Evolutionary conservation across 2,329 filamentous ascomycete genomes (phyloP).

Genomic region (Hymenoscyphus repandus): DNA sequence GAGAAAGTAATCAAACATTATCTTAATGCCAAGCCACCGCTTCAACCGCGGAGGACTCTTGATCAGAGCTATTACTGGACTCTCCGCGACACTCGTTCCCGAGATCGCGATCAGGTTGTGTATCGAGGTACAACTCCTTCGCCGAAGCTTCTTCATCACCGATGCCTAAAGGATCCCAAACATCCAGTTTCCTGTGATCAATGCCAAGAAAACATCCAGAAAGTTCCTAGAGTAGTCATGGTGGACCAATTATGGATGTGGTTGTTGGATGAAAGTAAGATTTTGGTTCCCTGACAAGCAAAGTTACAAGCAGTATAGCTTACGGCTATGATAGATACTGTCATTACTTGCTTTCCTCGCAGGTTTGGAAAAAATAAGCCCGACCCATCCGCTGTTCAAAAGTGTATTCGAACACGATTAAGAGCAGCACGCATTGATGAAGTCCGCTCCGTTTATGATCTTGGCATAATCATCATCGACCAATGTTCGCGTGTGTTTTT

Average conservation of each 20-base stretch:
- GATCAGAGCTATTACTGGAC: slow-evolving; percentile 41
- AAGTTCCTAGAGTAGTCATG: slow-evolving; percentile 32
- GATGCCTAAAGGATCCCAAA: background rate
- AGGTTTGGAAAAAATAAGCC: slow-evolving; percentile 38
- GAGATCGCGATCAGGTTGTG: slow-evolving; percentile 32
- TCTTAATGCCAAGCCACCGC: background rate
- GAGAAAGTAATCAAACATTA: background rate
- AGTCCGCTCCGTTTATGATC: slow-evolving; percentile 35
- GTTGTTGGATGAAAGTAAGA: slow-evolving; percentile 33
- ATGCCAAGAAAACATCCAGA: slow-evolving; percentile 4
- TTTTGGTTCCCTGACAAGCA: background rate
- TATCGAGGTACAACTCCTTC: slow-evolving; percentile 17
- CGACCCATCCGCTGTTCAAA: slow-evolving; percentile 37
- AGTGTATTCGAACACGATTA: slow-evolving; percentile 33
- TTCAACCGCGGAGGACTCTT: slow-evolving; percentile 18
- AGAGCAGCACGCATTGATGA: slow-evolving; percentile 22
- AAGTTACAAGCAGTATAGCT: background rate
- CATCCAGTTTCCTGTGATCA: background rate
- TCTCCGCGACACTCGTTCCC: slow-evolving; percentile 31
- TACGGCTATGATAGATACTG: slow-evolving; percentile 26
- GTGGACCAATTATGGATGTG: slow-evolving; percentile 42
- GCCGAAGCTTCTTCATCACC: slow-evolving; percentile 1
- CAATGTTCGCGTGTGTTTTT: slow-evolving; percentile 37
- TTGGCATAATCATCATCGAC: slow-evolving; percentile 37
- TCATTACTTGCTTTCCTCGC: slow-evolving; percentile 38